These are phyloP conservation scores for Ilyonectria destructans DNA, from an alignment of 2,329 filamentous ascomycete genomes.

Conservation along the genomic window DNA sequence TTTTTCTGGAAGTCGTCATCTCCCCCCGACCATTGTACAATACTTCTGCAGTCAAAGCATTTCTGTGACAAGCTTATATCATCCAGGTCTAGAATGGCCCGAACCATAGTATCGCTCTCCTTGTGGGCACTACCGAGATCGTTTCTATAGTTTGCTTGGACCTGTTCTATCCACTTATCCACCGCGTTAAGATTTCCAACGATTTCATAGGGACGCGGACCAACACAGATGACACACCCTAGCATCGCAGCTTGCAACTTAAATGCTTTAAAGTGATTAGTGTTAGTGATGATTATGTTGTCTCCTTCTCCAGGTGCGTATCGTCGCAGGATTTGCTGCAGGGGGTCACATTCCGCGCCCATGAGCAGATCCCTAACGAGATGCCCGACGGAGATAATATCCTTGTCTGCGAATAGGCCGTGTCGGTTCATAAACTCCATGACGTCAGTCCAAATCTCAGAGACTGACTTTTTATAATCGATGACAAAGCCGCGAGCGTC, in stretches of 20 bases:
- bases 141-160: background rate
- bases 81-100: background rate
- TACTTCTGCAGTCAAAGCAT: constrained; percentile 2
- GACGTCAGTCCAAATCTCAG: constrained; percentile 50
- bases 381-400: constrained; percentile 16
- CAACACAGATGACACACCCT: constrained; percentile 15
- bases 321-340: background rate
- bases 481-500: constrained; percentile 48
- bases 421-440: constrained; percentile 44
- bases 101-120: constrained; percentile 3
- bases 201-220: constrained; percentile 20
- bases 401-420: background rate
- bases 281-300: background rate
- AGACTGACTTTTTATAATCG: constrained; percentile 48
- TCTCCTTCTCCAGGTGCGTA: background rate
- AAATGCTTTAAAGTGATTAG: constrained; percentile 4
- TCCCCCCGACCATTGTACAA: background rate
- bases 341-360: background rate
- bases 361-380: constrained; percentile 23
- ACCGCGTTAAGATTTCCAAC: constrained; percentile 19
- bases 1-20: too few relatives aligned
- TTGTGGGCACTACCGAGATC: background rate
- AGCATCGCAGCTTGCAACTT: constrained; percentile 5
- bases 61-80: background rate
- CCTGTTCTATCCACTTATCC: constrained; percentile 23